Percentiles rank a stretch among this genome's conserved stretches.
phyloP scores from a whole-genome alignment of 2,329 filamentous ascomycete species.

The Zopfia rhizophila region DNA sequence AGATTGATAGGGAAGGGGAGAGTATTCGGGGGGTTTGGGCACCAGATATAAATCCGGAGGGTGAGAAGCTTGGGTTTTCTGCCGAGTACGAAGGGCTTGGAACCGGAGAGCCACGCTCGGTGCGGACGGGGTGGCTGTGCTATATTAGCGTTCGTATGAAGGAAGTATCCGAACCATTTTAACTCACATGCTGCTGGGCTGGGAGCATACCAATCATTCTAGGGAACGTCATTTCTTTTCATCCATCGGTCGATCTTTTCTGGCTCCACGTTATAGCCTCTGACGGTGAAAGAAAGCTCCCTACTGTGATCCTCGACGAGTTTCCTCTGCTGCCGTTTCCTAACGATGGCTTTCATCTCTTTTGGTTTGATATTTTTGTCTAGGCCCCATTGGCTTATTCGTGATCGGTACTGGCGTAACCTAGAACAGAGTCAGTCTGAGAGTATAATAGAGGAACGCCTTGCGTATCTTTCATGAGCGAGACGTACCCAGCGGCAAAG shows the following conservation, averaged over 20 bases:
- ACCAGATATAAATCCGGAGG: too few relatives aligned
- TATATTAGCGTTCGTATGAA: too few relatives aligned
- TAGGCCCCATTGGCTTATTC: conserved; percentile 19
- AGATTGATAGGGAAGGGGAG: too few relatives aligned
- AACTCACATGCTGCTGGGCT: conserved; percentile 21
- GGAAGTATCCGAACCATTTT: too few relatives aligned
- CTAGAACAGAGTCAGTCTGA: conserved; percentile 4
- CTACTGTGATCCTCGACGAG: conserved; percentile 15
- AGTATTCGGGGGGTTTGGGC: too few relatives aligned
- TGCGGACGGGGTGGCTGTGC: too few relatives aligned
- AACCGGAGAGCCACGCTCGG: too few relatives aligned
- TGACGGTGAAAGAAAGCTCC: conserved; percentile 16
- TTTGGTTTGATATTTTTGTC: conserved; percentile 27
- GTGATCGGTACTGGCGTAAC: conserved; percentile 23
- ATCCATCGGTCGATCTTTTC: conserved; percentile 25
- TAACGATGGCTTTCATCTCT: conserved; percentile 26
- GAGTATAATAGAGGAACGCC: background rate
- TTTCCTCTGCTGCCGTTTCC: conserved; percentile 23
- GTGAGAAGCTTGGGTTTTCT: too few relatives aligned
- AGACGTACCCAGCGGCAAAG: conserved; percentile 22
- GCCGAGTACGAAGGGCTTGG: too few relatives aligned
- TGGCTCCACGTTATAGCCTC: conserved; percentile 19
- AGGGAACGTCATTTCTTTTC: conserved; percentile 17
- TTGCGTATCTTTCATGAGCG: background rate
- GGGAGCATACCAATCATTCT: conserved; percentile 13